Base-by-base conservation (phyloP, 1,139 yeast genomes). In the Candida dubliniensis region DNA sequence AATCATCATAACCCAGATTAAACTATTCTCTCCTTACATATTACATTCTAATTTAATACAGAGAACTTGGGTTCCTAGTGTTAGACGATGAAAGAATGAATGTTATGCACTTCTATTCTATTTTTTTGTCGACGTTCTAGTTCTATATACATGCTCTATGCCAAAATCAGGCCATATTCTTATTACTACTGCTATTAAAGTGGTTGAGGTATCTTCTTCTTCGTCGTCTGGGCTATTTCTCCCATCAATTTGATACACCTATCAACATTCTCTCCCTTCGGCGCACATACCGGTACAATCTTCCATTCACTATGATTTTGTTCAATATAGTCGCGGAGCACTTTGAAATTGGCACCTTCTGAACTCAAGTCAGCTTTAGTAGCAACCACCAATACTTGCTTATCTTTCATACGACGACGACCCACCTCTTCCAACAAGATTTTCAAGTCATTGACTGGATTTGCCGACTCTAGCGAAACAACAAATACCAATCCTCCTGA, bases 401-500 rank as follows among this genome's bases (percentile, higher is more conserved):
- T 90, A 39, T 66, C 71, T 23, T 66, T 60, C 64, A 87, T 60
- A 34, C 96, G 75, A 41, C 70, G 63, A 0, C 66, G 62, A 0
- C 96, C 96, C 50, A 93, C 76, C 57, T 93, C 99, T 1, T 67
- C 66, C 1, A 88, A 62, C 44, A 93, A 69, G 0, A 77, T 63
- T 10, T 79, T 57, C 38, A 93, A 64, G 54, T 89, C 96, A 0
- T 61, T 67, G 1, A 81, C 67, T 0, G 96, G 96, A 48, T 83
- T 70, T 12, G 62, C 60, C 6, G 76, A 61, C 37, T 87, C 96
- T 25, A 93, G 68, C 4, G 90, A 86, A 2, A 93, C 71, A 3
- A 93, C 96, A 67, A 93, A 89, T 2, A 86, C 96, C 46, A 93
- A 67, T 0, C 96, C 96, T 11, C 87, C 85, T 3, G 96, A 87